Evolutionary conservation across 176 grass and related monocot species (phyloP), one percentile per base, ranked within the genome.

Genomic region (Ensete ventricosum): DNA sequence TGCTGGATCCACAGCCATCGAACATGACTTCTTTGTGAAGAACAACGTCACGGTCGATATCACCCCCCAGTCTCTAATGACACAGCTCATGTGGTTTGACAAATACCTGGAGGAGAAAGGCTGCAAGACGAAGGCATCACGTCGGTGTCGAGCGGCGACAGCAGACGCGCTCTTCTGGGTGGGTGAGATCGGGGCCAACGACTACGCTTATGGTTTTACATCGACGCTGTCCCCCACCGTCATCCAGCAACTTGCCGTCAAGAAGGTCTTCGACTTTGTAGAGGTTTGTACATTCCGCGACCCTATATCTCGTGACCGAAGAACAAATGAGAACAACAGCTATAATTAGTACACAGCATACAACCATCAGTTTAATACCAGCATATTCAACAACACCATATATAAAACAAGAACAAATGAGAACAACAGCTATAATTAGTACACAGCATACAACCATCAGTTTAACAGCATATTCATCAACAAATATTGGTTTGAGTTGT

Each of bases 151-250:
- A 43, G 53, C 59, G 0, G 81, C 52, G 3, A 58, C 82, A 9
- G 78, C 55, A 63, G 85, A 91, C 22, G 86, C 90, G 26, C 83
- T 99, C 21, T 99, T 91, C 54, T 99, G 95, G 95, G 90, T 94
- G 0, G 95, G 90, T 9, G 95, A 99, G 89, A 91, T 99, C 55
- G 95, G 95, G 9, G 95, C 84, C 50, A 99, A 99, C 50, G 95
- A 99, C 77, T 99, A 99, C 67, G 86, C 84, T 20, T 99, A 98
- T 77, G 93, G 82, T 27, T 77, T 87, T 70, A 51, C 86, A 6
- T 89, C 90, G 8, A 63, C 88, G 51, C 14, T 93, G 20, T 53
- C 69, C 3, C 82, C 82, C 2, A 53, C 87, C 21, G 78, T 76
- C 71, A 87, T 94, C 57, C 72, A 78, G 43, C 59, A 62, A 74